These are phyloP conservation scores for Suillus subaureus DNA, from an alignment of 768 basidiomycete genomes.

Conservation along the genomic window DNA sequence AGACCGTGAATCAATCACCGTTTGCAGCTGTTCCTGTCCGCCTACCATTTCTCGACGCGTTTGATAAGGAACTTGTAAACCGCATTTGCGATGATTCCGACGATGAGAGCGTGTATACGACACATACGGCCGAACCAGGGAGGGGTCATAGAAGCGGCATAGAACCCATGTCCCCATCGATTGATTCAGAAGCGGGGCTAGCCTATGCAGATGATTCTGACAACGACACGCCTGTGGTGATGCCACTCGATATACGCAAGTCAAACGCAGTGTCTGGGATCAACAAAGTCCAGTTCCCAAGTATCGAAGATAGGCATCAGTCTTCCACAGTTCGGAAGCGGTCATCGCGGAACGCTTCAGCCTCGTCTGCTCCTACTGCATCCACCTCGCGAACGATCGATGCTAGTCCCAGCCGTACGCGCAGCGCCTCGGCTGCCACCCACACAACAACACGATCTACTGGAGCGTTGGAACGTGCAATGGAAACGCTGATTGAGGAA, in stretches of 20 bases:
- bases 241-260: conserved; percentile 29
- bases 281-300: conserved; percentile 39
- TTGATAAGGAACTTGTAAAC: conserved; percentile 23
- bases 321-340: conserved; percentile 17
- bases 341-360: conserved; percentile 30
- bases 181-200: conserved; percentile 35
- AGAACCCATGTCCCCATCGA: conserved; percentile 28
- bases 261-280: conserved; percentile 13
- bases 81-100: conserved; percentile 25
- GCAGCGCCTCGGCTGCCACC: conserved; percentile 31
- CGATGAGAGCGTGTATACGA: conserved; percentile 38
- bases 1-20: conserved; percentile 28
- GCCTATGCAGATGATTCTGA: conserved; percentile 40
- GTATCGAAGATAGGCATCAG: conserved; percentile 19
- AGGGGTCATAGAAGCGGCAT: conserved; percentile 18
- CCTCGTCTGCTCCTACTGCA: conserved; percentile 23
- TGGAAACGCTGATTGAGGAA: conserved; percentile 56
- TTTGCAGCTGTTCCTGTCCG: conserved; percentile 30
- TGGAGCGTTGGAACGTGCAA: conserved; percentile 48
- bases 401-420: conserved; percentile 15
- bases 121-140: conserved; percentile 22
- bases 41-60: conserved; percentile 62
- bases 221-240: conserved; percentile 35
- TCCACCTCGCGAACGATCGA: conserved; percentile 16
- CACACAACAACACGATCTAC: conserved; percentile 31